These are phyloP conservation scores for Termitomyces titanicus DNA, from an alignment of 768 basidiomycete genomes.

Conservation along the genomic window DNA sequence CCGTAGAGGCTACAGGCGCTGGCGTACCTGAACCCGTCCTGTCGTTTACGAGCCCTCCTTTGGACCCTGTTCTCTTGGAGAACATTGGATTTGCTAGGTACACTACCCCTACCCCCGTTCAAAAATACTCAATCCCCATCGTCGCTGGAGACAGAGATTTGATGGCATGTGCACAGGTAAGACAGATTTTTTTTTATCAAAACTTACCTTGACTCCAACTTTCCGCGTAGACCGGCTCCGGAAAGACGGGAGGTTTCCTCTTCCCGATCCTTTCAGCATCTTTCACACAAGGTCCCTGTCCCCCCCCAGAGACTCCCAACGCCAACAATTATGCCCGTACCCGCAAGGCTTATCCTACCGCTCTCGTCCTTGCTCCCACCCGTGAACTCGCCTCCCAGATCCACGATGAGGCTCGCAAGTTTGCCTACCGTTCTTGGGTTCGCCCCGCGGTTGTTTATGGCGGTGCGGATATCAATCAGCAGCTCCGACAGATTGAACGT, in stretches of 20 bases:
- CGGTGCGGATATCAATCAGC: conserved; percentile 95
- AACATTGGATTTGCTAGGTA: conserved; percentile 94
- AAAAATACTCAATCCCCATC: conserved; percentile 99
- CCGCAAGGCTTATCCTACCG: conserved; percentile 94
- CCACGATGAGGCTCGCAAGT: conserved; percentile 98
- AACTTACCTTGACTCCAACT: conserved; percentile 9
- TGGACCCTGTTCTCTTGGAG: conserved; percentile 91
- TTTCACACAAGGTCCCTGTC: conserved; percentile 76
- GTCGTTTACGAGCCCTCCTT: conserved; percentile 82
- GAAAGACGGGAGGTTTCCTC: conserved; percentile 98
- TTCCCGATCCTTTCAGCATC: conserved; percentile 98
- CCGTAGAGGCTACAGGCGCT: conserved; percentile 96
- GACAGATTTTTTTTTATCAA: conserved; percentile 16
- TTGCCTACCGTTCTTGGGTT: conserved; percentile 99
- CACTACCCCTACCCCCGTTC: conserved; percentile 94
- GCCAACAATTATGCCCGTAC: conserved; percentile 54
- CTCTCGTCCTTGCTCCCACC: conserved; percentile 96
- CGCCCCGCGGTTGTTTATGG: conserved; percentile 98
- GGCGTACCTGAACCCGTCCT: conserved; percentile 95
- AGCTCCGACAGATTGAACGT: conserved; percentile 90
- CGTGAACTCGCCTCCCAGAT: conserved; percentile 99
- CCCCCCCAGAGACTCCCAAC: conserved; percentile 55
- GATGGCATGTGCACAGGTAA: conserved; percentile 92
- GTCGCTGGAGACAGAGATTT: conserved; percentile 85
- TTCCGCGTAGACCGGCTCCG: conserved; percentile 86